These are phyloP conservation scores for Dendrobium chrysotoxum DNA, from an alignment of 106 monocot species.

Conservation along the genomic window DNA sequence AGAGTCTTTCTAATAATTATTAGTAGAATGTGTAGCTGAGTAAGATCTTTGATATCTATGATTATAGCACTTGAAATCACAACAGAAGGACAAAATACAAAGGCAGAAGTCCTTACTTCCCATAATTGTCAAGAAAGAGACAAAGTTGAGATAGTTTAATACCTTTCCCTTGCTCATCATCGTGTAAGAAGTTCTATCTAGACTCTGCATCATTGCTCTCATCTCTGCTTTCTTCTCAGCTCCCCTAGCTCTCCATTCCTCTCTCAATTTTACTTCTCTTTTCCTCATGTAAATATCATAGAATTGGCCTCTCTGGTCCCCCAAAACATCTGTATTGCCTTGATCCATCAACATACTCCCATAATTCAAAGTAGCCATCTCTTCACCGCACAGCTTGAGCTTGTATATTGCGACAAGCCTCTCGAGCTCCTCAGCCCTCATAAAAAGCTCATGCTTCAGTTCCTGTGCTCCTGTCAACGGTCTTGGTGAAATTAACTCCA, in stretches of 20 bases:
- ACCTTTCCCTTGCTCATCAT: not conserved
- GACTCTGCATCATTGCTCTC: constrained; percentile 3
- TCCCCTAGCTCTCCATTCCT: constrained; percentile 3
- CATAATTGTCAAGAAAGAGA: not conserved
- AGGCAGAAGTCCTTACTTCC: not conserved
- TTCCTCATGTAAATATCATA: constrained; percentile 6
- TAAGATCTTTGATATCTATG: no score
- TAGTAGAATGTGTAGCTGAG: no score
- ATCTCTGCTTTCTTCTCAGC: constrained; percentile 4
- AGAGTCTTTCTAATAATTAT: no score
- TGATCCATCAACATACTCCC: not conserved
- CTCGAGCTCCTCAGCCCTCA: constrained; percentile 7
- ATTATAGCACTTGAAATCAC: no score
- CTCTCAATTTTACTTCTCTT: constrained; percentile 5
- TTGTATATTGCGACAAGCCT: constrained; percentile 6
- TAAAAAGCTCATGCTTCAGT: constrained; percentile 7
- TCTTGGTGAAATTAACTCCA: constrained; percentile 2
- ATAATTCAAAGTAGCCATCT: not conserved
- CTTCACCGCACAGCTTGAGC: not conserved
- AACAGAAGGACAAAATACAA: not conserved
- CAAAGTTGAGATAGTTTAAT: not conserved
- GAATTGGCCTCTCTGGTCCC: constrained; percentile 1
- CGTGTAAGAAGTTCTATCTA: not conserved
- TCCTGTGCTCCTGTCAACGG: not conserved
- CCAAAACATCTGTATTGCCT: not conserved